Base-by-base conservation (phyloP, 169 alveolate species). In the Cryptosporidium sp. region DNA sequence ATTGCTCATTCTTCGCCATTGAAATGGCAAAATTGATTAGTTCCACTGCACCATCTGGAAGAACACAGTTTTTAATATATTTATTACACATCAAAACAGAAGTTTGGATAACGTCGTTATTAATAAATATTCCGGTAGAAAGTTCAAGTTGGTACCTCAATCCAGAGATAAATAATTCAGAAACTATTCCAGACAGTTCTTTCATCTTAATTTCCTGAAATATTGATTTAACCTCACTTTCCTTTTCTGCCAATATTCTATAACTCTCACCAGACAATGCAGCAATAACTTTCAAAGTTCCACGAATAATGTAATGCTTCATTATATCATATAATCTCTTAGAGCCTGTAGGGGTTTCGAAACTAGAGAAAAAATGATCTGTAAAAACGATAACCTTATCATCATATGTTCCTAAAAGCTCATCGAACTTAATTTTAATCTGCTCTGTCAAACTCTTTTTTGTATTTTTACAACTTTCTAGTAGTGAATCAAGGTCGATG, bases 31-130 rank as follows among this genome's bases (percentile, higher is more conserved):
- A 71, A 51, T 71, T 71, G 4, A 71, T 50, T n/a, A 71, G n/a
- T 21, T 71, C 85, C 14, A 71, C 1, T 29, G 70, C 85, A 50
- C 29, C 62, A 26, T 71, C 85, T n/a, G 85, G 85, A 8, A 50
- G 50, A 6, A 33, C 51, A 55, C 69, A 50, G 31, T 35, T 26
- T 71, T 52, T 51, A 26, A 71, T 35, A 51, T 71, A 71, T 55
- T 71, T 71, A 55, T 7, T 18, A 8, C 85, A 50, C 68, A 71
- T 43, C 23, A 48, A 16, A 21, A 71, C 52, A 26, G 85, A 48
- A 51, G n/a, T 8, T 8, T 16, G 33, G 26, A 71, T 71, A 4
- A 52, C 69, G 18, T 71, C 70, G 51, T 29, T 52, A 51, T 52
- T 31, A 14, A 71, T 50, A 71, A 71, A 51, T 18, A 71, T 52